phyloP scores from a whole-genome alignment of 2,329 filamentous ascomycete genomes.

The Triangularia verruculosa region DNA sequence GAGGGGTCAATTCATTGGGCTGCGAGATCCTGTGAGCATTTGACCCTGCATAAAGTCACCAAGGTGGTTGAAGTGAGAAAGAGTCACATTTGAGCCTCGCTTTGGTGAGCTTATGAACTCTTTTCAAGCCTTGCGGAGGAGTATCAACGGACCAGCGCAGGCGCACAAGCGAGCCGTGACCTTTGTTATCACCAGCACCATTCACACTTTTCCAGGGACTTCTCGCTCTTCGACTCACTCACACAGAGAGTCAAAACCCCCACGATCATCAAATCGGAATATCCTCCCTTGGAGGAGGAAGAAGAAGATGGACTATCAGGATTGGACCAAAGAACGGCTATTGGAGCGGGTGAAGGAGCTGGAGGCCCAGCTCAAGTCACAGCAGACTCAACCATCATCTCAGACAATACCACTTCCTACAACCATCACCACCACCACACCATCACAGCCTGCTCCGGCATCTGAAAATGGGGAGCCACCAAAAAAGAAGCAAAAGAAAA shows the following conservation, averaged over 20 bases:
- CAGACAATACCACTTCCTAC: neutral
- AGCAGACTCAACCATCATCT: constrained; percentile 3
- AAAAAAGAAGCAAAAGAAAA: constrained; percentile 40
- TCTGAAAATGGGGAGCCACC: neutral
- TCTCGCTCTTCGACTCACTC: neutral
- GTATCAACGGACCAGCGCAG: constrained; percentile 5
- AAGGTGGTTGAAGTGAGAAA: neutral
- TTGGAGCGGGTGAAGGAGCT: constrained; percentile 65
- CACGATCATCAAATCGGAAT: neutral
- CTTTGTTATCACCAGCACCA: neutral
- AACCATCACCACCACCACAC: neutral
- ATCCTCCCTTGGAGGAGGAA: no score
- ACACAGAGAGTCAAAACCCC: neutral
- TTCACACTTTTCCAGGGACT: neutral
- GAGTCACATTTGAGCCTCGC: neutral
- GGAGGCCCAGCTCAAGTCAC: constrained; percentile 58
- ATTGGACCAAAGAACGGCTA: constrained; percentile 67
- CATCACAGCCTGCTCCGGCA: neutral
- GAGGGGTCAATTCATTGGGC: neutral
- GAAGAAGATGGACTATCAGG: constrained; percentile 47
- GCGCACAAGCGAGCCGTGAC: neutral
- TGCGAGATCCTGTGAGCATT: neutral
- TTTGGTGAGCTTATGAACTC: neutral
- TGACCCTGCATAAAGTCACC: neutral
- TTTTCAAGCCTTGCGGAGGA: neutral